These are phyloP conservation scores for Astrocystis sublimbata DNA, from an alignment of 495 filamentous ascomycete species.

Conservation along the genomic window DNA sequence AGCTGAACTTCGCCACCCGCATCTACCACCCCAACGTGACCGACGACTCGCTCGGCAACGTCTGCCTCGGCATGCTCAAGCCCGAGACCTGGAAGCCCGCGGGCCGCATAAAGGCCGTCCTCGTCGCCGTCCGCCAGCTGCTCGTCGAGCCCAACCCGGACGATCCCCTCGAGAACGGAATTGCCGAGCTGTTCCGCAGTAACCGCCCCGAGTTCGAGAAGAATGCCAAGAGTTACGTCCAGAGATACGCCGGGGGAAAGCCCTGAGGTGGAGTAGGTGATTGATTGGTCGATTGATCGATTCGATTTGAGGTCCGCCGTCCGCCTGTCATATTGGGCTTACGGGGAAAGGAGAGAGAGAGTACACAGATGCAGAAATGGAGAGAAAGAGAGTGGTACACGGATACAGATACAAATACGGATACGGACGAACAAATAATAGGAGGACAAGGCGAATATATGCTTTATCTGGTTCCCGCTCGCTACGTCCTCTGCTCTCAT, in stretches of 20 bases:
- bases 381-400: too few relatives aligned
- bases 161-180: conserved; percentile 85
- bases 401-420: too few relatives aligned
- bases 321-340: too few relatives aligned
- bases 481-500: too few relatives aligned
- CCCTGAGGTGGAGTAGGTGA: too few relatives aligned
- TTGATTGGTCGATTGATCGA: too few relatives aligned
- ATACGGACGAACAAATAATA: too few relatives aligned
- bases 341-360: too few relatives aligned
- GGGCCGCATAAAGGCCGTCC: conserved; percentile 72
- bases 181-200: conserved; percentile 81
- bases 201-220: conserved; percentile 77
- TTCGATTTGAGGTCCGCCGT: too few relatives aligned
- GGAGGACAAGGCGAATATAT: too few relatives aligned
- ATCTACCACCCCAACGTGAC: conserved; percentile 98
- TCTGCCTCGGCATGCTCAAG: conserved; percentile 89
- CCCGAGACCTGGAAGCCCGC: conserved; percentile 94
- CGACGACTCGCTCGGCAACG: conserved; percentile 84
- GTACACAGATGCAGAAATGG: too few relatives aligned
- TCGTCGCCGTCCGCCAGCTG: conserved; percentile 76
- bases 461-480: too few relatives aligned
- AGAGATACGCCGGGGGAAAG: conserved; percentile 68
- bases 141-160: conserved; percentile 88
- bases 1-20: conserved; percentile 84
- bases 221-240: conserved; percentile 78